These are phyloP conservation scores for Lachancea sp. DNA, from an alignment of 805 yeast genomes.

Conservation along the genomic window DNA sequence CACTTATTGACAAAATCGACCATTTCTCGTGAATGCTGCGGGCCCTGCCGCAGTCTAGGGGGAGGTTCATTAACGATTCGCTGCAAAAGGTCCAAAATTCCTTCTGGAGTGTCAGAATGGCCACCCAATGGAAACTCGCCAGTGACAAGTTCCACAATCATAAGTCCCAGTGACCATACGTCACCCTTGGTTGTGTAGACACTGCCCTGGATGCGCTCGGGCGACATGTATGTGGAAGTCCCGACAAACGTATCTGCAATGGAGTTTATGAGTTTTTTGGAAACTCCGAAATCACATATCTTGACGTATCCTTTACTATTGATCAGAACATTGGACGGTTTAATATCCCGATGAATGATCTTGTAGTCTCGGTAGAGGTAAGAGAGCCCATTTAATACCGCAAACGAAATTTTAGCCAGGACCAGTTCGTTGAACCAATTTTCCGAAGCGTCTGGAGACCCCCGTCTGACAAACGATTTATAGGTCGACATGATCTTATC, in stretches of 20 bases:
- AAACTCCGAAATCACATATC: slow-evolving; percentile 94
- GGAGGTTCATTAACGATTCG: slow-evolving; percentile 91
- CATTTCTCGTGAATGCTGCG: slow-evolving; percentile 39
- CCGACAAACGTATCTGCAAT: slow-evolving; percentile 98
- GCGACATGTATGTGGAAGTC: slow-evolving; percentile 95
- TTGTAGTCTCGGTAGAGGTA: slow-evolving; percentile 79
- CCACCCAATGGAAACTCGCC: slow-evolving; percentile 73
- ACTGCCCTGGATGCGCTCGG: slow-evolving; percentile 94
- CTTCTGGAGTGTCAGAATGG: slow-evolving; percentile 63
- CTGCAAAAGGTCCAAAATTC: slow-evolving; percentile 84
- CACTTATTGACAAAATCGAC: slow-evolving; percentile 70
- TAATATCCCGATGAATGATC: slow-evolving; percentile 92
- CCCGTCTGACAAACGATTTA: slow-evolving; percentile 33
- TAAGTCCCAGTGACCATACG: slow-evolving; percentile 93
- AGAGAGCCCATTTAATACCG: slow-evolving; percentile 72
- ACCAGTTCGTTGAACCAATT: slow-evolving; percentile 45
- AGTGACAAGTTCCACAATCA: slow-evolving; percentile 80
- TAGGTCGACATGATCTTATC: slow-evolving; percentile 62
- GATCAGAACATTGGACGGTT: slow-evolving; percentile 88
- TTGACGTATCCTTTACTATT: slow-evolving; percentile 83
- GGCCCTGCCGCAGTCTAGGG: slow-evolving; percentile 48
- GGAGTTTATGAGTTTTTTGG: slow-evolving; percentile 85
- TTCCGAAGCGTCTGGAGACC: slow-evolving; percentile 2
- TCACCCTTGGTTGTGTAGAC: slow-evolving; percentile 92
- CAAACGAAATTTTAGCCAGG: slow-evolving; percentile 64